Evolutionary conservation across 176 grass and related monocot species (phyloP), one percentile per base, ranked within the genome.

Genomic region (Aegilops bicornis): DNA sequence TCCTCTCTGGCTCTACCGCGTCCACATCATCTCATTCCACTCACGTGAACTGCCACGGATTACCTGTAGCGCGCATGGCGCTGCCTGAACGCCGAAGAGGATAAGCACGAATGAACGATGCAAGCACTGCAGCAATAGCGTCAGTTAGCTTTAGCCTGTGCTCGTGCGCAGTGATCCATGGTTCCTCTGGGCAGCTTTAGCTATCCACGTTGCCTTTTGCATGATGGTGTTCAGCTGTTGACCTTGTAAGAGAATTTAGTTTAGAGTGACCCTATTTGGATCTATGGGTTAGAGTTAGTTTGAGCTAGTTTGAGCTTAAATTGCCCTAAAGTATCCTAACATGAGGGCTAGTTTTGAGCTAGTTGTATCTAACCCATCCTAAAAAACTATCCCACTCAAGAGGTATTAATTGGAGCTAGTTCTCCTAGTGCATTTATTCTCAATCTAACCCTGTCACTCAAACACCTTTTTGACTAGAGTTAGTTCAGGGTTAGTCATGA

Each of bases 141-240:
- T 1, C 42, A 13, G 42, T 45, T 45, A n/a, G 9, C 50, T 65
- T 45, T 78, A 27, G 64, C 66, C 56, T 52, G 40, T 52, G 56
- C 39, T 52, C 54, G 60, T 82, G 42, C 45, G 63, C 47, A 39
- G 68, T 69, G 75, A 50, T 50, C 47, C 66, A 40, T 54, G 42
- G 73, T 79, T 85, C 31, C 58, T 64, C 23, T 69, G 66, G 43
- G 31, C 35, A 54, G 59, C 30, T 50, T 65, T 39, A 86, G 71
- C 78, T 63, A 63, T n/a, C 45, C 17, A 13, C 9, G 82, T 30
- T 31, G 35, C 27, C 27, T 31, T 58, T 58, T 42, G 78, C 79
- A 67, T 87, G 13, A 82, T 73, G 86, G 59, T 56, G 59, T 30
- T 78, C 56, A 54, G 27, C 23, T 65, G 75, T 10, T 61, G 83